Evolutionary conservation across 176 grass and related monocot genomes (phyloP).

Genomic region (Olyra latifolia): DNA sequence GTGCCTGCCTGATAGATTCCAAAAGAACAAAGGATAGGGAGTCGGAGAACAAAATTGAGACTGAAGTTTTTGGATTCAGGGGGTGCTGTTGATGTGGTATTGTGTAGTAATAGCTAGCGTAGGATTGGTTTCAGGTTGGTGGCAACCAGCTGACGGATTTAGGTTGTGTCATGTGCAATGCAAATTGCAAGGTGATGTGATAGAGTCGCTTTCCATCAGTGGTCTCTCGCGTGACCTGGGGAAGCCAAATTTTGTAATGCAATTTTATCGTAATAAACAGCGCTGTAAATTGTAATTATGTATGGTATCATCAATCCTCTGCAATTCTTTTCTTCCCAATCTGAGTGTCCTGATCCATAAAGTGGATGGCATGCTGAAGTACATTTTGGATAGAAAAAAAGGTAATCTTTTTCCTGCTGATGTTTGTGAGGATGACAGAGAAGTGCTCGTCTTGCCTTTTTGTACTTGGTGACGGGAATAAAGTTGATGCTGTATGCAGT

Average conservation of each 20-base stretch:
- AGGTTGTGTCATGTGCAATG: not conserved
- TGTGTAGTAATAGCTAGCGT: not conserved
- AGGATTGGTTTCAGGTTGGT: constrained; percentile 35
- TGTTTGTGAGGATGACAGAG: not conserved
- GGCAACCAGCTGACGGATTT: constrained; percentile 8
- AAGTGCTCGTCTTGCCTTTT: not conserved
- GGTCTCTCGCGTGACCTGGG: constrained; percentile 39
- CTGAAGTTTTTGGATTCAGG: constrained; percentile 4
- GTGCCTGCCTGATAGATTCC: not conserved
- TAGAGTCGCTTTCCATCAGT: constrained; percentile 29
- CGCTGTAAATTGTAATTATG: constrained; percentile 7
- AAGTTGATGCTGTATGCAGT: not conserved
- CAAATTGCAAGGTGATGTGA: constrained; percentile 34
- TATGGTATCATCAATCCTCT: not conserved
- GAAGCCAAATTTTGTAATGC: constrained; percentile 40
- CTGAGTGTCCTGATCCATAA: not conserved
- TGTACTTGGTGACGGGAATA: not conserved
- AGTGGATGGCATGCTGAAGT: not conserved
- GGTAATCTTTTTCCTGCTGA: not conserved
- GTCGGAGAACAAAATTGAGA: no score
- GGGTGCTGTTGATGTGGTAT: constrained; percentile 1
- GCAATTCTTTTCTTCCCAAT: not conserved
- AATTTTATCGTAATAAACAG: constrained; percentile 43
- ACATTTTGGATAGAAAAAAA: not conserved
- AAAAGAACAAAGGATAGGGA: not conserved